Conservation (phyloP, 345 rosid genomes). For the Lumnitzera littorea region DNA sequence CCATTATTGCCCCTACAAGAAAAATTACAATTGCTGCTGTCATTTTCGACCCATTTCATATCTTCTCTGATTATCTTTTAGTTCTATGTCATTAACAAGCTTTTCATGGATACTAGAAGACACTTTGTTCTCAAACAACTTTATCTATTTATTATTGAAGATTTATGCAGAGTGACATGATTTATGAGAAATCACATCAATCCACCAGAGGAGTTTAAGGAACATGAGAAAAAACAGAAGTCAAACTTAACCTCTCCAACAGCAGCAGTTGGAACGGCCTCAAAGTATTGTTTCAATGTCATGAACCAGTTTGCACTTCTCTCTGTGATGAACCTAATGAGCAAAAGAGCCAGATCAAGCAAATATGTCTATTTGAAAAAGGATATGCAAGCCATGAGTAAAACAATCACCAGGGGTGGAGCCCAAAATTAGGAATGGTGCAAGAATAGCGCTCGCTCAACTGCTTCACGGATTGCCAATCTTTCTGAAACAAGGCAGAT, state of each 20-base stretch:
- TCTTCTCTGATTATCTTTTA: too few relatives aligned
- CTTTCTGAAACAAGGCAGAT: conserved; percentile 36
- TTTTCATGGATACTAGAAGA: too few relatives aligned
- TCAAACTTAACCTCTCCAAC: conserved; percentile 65
- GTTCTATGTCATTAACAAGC: too few relatives aligned
- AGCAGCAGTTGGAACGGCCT: conserved; percentile 74
- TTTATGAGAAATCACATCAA: too few relatives aligned
- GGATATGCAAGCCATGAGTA: not conserved
- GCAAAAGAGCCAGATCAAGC: not conserved
- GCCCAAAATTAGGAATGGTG: conserved; percentile 83
- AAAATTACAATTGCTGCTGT: too few relatives aligned
- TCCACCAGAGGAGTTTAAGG: too few relatives aligned
- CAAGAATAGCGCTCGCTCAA: conserved; percentile 56
- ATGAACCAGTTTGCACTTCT: conserved; percentile 75
- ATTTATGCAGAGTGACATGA: too few relatives aligned
- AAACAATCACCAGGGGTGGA: conserved; percentile 72
- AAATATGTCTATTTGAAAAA: not conserved
- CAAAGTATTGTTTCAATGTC: conserved; percentile 55
- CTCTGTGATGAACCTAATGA: conserved; percentile 48
- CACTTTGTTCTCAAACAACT: too few relatives aligned
- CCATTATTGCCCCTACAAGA: too few relatives aligned
- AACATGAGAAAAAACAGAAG: not conserved
- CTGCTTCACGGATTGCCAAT: conserved; percentile 75
- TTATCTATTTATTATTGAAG: too few relatives aligned
- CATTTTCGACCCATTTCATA: too few relatives aligned